Conservation (phyloP, 1,284 basidiomycete species). For the Sanghuangporus sanghuang region DNA sequence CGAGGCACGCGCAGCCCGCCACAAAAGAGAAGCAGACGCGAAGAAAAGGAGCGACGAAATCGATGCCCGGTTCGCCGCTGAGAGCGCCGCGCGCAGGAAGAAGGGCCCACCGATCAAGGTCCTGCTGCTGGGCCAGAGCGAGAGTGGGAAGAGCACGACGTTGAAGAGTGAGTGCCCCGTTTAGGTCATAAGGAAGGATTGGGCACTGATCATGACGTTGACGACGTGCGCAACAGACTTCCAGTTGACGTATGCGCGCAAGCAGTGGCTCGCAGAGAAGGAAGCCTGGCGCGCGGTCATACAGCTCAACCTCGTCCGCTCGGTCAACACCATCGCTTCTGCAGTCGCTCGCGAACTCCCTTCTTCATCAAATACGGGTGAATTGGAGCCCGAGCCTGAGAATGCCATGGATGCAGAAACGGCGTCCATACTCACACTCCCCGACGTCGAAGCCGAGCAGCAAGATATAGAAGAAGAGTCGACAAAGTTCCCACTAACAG, state of each 20-base stretch:
- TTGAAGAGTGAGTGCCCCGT: constrained; percentile 38
- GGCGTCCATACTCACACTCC: neutral
- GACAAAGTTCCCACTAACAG: constrained; percentile 1
- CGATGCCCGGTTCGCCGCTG: constrained; percentile 48
- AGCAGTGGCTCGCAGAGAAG: constrained; percentile 64
- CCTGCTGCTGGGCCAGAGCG: constrained; percentile 56
- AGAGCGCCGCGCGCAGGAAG: constrained; percentile 39
- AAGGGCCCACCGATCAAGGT: constrained; percentile 45
- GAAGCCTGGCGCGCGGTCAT: constrained; percentile 70
- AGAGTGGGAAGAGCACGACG: constrained; percentile 54
- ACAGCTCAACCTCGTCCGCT: constrained; percentile 69
- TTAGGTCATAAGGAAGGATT: constrained; percentile 4
- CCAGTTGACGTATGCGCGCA: constrained; percentile 59
- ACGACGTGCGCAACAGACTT: constrained; percentile 44
- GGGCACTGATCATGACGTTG: no score
- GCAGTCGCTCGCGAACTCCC: constrained; percentile 48
- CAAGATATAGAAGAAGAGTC: neutral
- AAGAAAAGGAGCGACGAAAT: constrained; percentile 49
- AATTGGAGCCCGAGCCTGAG: neutral
- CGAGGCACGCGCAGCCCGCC: constrained; percentile 28
- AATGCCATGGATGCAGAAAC: neutral
- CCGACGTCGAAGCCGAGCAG: neutral
- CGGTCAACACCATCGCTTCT: constrained; percentile 55
- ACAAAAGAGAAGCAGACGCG: constrained; percentile 45
- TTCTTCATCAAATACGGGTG: neutral